phyloP scores from a whole-genome alignment of 345 rosid species.

The Sonneratia alba region DNA sequence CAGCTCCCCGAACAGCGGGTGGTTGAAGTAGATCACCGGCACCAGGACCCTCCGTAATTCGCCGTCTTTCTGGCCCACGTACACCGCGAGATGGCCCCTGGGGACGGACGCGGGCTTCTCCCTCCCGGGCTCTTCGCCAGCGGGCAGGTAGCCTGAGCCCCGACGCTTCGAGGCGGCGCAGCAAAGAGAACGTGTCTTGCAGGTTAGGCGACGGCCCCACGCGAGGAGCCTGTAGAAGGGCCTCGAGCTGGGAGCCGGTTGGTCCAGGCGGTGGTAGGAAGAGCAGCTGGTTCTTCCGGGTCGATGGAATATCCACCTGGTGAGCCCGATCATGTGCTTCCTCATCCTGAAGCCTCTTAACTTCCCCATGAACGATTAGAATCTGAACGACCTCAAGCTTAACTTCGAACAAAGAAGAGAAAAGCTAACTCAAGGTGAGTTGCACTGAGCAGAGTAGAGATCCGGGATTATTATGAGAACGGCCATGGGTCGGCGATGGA shows the following conservation, averaged over 20 bases:
- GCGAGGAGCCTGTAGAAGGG: slow-evolving; percentile 37
- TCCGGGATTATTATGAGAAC: slow-evolving; percentile 22
- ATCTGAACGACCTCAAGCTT: too few relatives aligned
- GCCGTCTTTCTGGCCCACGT: slow-evolving; percentile 69
- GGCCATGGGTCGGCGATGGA: slow-evolving; percentile 57
- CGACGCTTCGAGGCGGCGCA: slow-evolving; percentile 10
- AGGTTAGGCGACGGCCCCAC: slow-evolving; percentile 59
- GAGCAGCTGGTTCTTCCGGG: slow-evolving; percentile 12
- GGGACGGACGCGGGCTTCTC: slow-evolving; percentile 35
- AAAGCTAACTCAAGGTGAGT: neutral
- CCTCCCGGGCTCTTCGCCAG: slow-evolving; percentile 15
- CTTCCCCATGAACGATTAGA: too few relatives aligned
- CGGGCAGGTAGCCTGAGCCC: slow-evolving; percentile 30
- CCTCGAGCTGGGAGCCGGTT: slow-evolving; percentile 13
- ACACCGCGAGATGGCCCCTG: slow-evolving; percentile 69
- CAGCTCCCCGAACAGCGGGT: slow-evolving; percentile 78
- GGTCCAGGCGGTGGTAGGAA: slow-evolving; percentile 24
- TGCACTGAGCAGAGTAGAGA: neutral
- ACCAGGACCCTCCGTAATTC: slow-evolving; percentile 68
- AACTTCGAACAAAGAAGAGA: neutral
- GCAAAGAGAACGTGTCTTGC: slow-evolving; percentile 36
- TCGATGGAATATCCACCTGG: slow-evolving; percentile 40
- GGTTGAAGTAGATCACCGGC: slow-evolving; percentile 84
- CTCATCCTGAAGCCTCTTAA: slow-evolving; percentile 58
- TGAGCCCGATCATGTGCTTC: slow-evolving; percentile 36